Evolutionary conservation across 768 basidiomycete genomes (phyloP).

Genomic region (Pleurotus cornucopiae): DNA sequence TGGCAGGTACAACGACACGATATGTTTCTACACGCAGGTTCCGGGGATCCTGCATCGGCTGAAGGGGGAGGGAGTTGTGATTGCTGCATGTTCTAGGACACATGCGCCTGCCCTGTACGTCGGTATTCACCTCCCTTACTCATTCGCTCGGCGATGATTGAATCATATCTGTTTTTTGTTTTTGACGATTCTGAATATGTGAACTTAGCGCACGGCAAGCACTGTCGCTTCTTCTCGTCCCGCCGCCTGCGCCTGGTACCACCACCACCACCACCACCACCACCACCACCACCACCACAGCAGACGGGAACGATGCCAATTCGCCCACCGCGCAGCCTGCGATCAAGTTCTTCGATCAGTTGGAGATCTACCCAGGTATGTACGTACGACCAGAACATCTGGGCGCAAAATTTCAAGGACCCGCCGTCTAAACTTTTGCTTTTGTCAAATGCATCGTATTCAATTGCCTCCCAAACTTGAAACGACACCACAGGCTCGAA

Average conservation of each 20-base stretch:
- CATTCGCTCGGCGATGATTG: neutral
- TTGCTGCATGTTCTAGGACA: constrained; percentile 78
- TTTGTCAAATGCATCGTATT: neutral
- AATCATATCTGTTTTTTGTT: neutral
- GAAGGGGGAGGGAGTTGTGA: constrained; percentile 39
- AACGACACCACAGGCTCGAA: constrained; percentile 49
- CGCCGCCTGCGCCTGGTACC: constrained; percentile 27
- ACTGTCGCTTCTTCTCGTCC: constrained; percentile 56
- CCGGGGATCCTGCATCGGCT: constrained; percentile 59
- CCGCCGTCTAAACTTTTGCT: neutral
- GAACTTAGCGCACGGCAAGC: constrained; percentile 54
- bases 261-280: no score
- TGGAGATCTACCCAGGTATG: constrained; percentile 70
- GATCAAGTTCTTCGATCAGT: constrained; percentile 59
- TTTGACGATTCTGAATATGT: neutral
- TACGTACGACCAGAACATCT: no score
- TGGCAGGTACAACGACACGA: constrained; percentile 44
- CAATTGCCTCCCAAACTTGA: neutral
- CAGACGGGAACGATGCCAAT: constrained; percentile 4
- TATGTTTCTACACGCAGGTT: constrained; percentile 77
- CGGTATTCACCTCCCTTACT: neutral
- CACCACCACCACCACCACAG: no score
- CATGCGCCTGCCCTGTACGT: constrained; percentile 63
- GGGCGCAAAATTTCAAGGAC: neutral
- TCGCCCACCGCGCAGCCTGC: constrained; percentile 37